These are phyloP conservation scores for Exserohilum rostratum DNA, from an alignment of 2,329 filamentous ascomycete species.

Conservation along the genomic window DNA sequence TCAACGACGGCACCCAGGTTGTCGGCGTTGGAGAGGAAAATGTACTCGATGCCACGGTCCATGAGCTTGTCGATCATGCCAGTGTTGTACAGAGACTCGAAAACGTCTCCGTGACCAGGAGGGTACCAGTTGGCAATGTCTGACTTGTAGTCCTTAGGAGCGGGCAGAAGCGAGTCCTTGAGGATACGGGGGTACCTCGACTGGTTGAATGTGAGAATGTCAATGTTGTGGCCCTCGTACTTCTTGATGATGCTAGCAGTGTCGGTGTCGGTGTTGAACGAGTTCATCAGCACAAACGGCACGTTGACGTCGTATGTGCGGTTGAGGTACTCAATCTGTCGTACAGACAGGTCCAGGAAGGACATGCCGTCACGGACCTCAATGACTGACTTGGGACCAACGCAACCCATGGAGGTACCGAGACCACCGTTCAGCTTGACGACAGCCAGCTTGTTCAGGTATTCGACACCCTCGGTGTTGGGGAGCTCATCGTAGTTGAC, in stretches of 20 bases:
- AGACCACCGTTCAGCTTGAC: conserved; percentile 99
- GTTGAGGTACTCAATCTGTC: conserved; percentile 99
- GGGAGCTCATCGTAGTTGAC: conserved; percentile 91
- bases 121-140: conserved; percentile 97
- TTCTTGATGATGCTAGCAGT: conserved; percentile 99
- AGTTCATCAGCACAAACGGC: conserved; percentile 99
- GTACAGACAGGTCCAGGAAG: conserved; percentile 97
- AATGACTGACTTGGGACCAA: conserved; percentile 98
- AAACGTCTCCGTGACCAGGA: conserved; percentile 98
- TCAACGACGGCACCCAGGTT: conserved; percentile 98
- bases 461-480: conserved; percentile 88
- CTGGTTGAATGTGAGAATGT: conserved; percentile 99
- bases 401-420: conserved; percentile 99
- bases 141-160: conserved; percentile 86
- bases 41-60: conserved; percentile 91
- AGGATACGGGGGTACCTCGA: conserved; percentile 96
- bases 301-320: conserved; percentile 97
- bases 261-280: conserved; percentile 99
- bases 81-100: conserved; percentile 99
- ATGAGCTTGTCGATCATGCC: conserved; percentile 96
- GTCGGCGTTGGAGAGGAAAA: conserved; percentile 99
- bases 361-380: conserved; percentile 99
- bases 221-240: conserved; percentile 99
- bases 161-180: conserved; percentile 97
- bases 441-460: conserved; percentile 96